Percentiles rank a stretch among this genome's conserved stretches.
These are phyloP conservation scores for Nakazawaea wyomingensis DNA, from an alignment of 805 yeast species.

Conservation along the genomic window DNA sequence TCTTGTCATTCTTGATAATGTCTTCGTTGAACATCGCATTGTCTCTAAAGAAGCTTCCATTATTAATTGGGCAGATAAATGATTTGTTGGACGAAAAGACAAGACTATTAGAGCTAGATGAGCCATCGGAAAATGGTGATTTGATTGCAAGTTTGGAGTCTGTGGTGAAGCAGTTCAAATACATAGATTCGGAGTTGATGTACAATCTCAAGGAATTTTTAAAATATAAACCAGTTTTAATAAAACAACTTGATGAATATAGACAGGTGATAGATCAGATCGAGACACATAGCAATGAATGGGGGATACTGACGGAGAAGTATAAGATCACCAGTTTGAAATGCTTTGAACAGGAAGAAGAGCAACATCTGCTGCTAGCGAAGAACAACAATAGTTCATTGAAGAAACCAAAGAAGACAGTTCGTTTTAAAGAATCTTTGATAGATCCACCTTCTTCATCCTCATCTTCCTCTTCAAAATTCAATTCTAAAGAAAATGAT, in stretches of 20 bases:
- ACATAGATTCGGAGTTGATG: slow-evolving; percentile 10
- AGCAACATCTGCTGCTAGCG: not conserved
- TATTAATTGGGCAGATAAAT: slow-evolving; percentile 4
- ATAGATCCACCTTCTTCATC: slow-evolving; percentile 16
- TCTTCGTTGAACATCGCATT: slow-evolving; percentile 4
- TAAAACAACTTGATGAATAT: not conserved
- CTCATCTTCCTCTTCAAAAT: no score
- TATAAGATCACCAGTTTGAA: slow-evolving; percentile 1
- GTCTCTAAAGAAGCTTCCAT: slow-evolving; percentile 3
- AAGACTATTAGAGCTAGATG: slow-evolving; percentile 7
- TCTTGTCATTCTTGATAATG: no score
- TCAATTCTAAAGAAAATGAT: no score
- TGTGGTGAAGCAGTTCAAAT: not conserved
- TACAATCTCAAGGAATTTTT: slow-evolving; percentile 8
- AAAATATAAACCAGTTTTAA: not conserved
- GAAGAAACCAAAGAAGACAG: slow-evolving; percentile 16
- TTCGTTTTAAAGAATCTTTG: slow-evolving; percentile 19
- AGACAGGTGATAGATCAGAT: not conserved
- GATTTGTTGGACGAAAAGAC: slow-evolving; percentile 8
- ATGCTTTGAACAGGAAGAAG: slow-evolving; percentile 2
- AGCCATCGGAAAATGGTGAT: not conserved
- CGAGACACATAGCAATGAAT: not conserved
- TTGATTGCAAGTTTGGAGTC: slow-evolving; percentile 1
- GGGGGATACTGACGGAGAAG: not conserved
- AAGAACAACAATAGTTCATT: not conserved